Conservation (phyloP, 73 alveolate species). For the Paramecium sonneborni region DNA sequence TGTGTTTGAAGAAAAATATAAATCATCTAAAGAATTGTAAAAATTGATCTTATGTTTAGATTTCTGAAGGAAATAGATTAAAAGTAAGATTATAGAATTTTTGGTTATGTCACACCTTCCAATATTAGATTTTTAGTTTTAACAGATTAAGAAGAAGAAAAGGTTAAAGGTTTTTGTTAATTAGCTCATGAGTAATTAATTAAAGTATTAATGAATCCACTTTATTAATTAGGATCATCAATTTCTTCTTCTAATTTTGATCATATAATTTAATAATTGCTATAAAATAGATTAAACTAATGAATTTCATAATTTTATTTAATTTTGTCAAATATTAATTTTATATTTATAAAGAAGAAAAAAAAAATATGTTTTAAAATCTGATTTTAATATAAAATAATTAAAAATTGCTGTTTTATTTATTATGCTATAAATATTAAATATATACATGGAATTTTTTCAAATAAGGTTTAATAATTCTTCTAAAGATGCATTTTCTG, state of each 20-base stretch:
- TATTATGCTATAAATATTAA: background rate
- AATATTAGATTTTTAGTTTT: background rate
- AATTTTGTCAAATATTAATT: background rate
- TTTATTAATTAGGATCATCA: constrained; percentile 19
- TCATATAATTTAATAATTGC: background rate
- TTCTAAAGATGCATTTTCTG: constrained; percentile 34
- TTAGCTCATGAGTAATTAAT: constrained; percentile 52
- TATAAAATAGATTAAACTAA: constrained; percentile 10
- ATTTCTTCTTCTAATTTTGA: constrained; percentile 38
- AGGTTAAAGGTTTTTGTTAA: constrained; percentile 49
- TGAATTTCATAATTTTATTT: background rate
- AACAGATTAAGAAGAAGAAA: constrained; percentile 56
- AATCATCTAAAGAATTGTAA: constrained; percentile 51
- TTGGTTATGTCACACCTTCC: constrained; percentile 55
- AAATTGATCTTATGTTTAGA: background rate
- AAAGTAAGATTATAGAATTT: constrained; percentile 28
- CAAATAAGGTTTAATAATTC: background rate
- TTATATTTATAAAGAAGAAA: background rate
- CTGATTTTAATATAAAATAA: background rate
- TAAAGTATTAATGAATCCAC: constrained; percentile 54
- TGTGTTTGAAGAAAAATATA: constrained; percentile 43
- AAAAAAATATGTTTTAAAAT: too few species aligned
- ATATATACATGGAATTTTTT: background rate
- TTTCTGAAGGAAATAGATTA: constrained; percentile 33
- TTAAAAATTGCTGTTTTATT: background rate